phyloP scores from a whole-genome alignment of 164 flowering plant genomes.

The Amborella trichopoda region DNA sequence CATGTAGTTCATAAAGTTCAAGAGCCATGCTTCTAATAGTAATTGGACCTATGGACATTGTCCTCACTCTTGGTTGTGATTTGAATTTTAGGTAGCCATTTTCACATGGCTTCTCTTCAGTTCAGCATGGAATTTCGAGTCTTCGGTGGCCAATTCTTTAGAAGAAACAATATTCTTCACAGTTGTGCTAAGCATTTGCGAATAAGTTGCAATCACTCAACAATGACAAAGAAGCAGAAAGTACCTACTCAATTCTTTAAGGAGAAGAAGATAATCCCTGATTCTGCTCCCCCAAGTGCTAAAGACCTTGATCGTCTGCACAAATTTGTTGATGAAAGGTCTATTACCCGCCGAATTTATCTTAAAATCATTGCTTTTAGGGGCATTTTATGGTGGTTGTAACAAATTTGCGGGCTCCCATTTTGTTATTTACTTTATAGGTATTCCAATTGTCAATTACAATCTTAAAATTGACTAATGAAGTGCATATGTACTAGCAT shows the following conservation, averaged over 20 bases:
- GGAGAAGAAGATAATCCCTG: conserved; percentile 59
- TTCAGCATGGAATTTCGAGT: conserved; percentile 9
- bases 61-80: no score
- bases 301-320: conserved; percentile 47
- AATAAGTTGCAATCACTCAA: conserved; percentile 31
- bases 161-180: conserved; percentile 9
- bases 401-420: neutral
- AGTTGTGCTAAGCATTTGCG: conserved; percentile 28
- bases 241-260: conserved; percentile 21
- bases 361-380: neutral
- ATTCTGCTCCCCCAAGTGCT: conserved; percentile 61
- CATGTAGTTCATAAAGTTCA: no score
- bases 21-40: no score
- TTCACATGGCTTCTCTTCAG: conserved; percentile 3
- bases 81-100: conserved; percentile 1
- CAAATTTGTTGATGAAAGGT: conserved; percentile 63
- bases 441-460: no score
- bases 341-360: neutral
- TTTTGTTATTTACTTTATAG: no score
- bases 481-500: neutral
- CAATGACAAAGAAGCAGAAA: conserved; percentile 26
- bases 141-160: conserved; percentile 5
- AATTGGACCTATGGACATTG: no score
- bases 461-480: no score
- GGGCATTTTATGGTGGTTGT: neutral